Evolutionary conservation across 2,329 filamentous ascomycete species (phyloP), one percentile per base, ranked within the genome.

Genomic region (Paraconiothyrium brasiliense): DNA sequence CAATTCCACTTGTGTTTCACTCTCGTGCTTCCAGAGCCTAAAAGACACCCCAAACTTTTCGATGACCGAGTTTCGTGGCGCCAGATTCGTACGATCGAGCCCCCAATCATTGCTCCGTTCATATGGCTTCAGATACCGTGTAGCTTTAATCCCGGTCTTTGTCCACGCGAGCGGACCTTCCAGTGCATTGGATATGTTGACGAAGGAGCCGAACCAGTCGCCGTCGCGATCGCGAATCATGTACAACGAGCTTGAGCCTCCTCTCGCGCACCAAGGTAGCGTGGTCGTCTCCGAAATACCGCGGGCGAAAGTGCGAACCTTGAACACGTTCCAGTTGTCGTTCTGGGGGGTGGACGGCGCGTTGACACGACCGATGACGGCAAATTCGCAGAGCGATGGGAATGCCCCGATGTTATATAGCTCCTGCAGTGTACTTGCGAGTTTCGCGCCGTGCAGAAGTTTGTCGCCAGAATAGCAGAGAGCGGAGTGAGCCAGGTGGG

Each of bases 321-420:
- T 64, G 49, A 64, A 67, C 7, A 65, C 62, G 34, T 60, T 63
- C 64, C 64, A 67, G 22, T 58, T 57, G 39, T 64, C 54, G 16
- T 65, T 60, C 14, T 51, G 57, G 9, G 43, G 50, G 6, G 57
- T 57, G 3, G 30, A 20, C 0, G 32, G 34, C 3, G 59, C 57
- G 34, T 67, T 60, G 14, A 64, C 59, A 22, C 59, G 59, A 13
- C 59, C 62, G n/a, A 67, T 63, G 9, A 67, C 35, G 13, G 59
- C 54, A 14, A 65, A 63, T 6, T 62, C 58, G 8, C 46, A 48
- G 13, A 67, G 62, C 9, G 22, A 50, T 8, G 62, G 64, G 30
- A 67, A 63, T 24, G 58, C 56, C 11, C 63, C 61, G 13, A 37
- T 41, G n/a, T 63, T 39, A 39, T 61, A 58, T 4, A 66, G 34